Evolutionary conservation across 1,284 basidiomycete genomes (phyloP).

Genomic region (Cryptococcus sp.): DNA sequence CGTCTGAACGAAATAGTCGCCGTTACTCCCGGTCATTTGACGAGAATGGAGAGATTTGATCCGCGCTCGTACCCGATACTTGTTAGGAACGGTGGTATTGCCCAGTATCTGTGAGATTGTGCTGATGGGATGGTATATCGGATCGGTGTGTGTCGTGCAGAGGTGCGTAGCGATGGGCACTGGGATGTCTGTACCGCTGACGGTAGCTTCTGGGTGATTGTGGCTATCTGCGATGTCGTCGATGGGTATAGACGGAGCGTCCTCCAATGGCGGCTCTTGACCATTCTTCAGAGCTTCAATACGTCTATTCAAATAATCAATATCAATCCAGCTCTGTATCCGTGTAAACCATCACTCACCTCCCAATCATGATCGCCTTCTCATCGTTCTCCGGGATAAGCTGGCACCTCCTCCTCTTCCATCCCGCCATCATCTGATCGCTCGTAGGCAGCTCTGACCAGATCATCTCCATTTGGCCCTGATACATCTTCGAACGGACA

Average conservation of each 20-base stretch:
- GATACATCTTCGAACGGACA: slow-evolving; percentile 25
- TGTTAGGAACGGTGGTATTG: slow-evolving; percentile 35
- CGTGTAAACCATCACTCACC: slow-evolving; percentile 18
- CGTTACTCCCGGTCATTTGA: not conserved
- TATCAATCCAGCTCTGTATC: not conserved
- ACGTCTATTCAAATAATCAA: slow-evolving; percentile 12
- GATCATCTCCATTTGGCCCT: slow-evolving; percentile 30
- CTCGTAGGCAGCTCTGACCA: slow-evolving; percentile 37
- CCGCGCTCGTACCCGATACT: slow-evolving; percentile 33
- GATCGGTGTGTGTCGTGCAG: slow-evolving; percentile 21
- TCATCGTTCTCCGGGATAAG: slow-evolving; percentile 19
- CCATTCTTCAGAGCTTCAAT: slow-evolving; percentile 16
- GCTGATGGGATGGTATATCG: slow-evolving; percentile 24
- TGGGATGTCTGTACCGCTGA: not conserved
- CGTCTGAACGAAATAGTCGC: slow-evolving; percentile 8
- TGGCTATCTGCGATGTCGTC: too few species aligned
- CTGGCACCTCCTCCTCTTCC: slow-evolving; percentile 15
- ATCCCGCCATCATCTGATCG: slow-evolving; percentile 26
- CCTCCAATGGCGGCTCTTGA: not conserved
- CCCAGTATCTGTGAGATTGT: slow-evolving; percentile 21
- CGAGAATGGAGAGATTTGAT: slow-evolving; percentile 24
- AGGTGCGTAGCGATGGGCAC: slow-evolving; percentile 21
- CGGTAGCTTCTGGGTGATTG: too few species aligned
- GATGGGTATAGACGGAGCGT: too few species aligned
- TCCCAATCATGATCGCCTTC: slow-evolving; percentile 28